A percentile compares a stretch with the other conserved stretches of the same genome.
Conservation (phyloP, 2,329 filamentous ascomycete species). For the Aspergillus eucalypticola region DNA sequence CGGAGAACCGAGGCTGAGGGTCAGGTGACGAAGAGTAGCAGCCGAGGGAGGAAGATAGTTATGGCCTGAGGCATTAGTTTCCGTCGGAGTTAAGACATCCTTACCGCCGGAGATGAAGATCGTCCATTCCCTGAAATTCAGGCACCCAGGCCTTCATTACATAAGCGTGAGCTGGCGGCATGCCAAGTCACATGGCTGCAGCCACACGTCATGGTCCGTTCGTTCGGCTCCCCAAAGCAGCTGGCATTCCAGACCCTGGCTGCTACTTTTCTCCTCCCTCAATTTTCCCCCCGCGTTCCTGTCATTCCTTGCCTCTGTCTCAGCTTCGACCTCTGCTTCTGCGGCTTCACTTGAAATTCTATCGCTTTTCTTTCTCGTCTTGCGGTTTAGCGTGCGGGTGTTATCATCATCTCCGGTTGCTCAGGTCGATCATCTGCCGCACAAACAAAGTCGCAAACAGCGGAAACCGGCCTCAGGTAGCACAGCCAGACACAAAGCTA, state of each 20-base stretch:
- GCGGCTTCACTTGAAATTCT: not conserved
- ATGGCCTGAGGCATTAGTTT: too few species aligned
- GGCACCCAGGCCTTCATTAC: not conserved
- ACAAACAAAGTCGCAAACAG: not conserved
- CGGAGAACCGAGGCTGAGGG: slow-evolving; percentile 27
- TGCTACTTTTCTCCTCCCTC: not conserved
- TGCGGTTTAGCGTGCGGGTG: slow-evolving; percentile 2
- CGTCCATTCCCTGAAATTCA: not conserved
- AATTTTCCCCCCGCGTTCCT: not conserved
- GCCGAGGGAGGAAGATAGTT: too few species aligned
- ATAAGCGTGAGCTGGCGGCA: not conserved
- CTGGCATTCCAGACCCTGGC: slow-evolving; percentile 8
- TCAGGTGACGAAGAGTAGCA: slow-evolving; percentile 6
- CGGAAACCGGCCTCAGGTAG: slow-evolving; percentile 5
- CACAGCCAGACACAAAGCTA: not conserved
- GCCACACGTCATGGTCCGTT: slow-evolving; percentile 19
- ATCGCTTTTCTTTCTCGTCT: not conserved
- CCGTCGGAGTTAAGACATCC: not conserved
- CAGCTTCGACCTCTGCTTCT: not conserved
- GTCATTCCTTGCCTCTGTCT: not conserved
- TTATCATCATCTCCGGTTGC: slow-evolving; percentile 1
- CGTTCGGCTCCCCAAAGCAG: slow-evolving; percentile 3
- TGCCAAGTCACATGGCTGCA: slow-evolving; percentile 11
- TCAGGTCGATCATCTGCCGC: slow-evolving; percentile 2
- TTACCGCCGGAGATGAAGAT: not conserved